A percentile compares a stretch with the other conserved stretches of the same genome.
Conservation (phyloP, 768 basidiomycete genomes). For the Suillus placidus region DNA sequence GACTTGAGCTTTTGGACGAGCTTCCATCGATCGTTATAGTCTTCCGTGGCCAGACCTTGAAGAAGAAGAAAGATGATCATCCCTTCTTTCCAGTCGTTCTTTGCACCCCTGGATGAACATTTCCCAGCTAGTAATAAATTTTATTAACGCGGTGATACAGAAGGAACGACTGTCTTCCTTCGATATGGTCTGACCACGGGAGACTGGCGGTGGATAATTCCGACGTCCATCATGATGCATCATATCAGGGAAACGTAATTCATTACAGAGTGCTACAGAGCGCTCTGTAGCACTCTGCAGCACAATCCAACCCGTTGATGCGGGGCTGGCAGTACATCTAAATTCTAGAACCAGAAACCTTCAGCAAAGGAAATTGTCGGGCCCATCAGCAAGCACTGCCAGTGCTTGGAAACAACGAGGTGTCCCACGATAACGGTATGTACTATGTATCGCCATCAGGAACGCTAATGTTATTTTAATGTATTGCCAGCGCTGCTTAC, state of each 20-base stretch:
- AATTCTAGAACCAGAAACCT: background rate
- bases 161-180: background rate
- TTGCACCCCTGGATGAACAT: background rate
- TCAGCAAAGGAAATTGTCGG: background rate
- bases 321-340: background rate
- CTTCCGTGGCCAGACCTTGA: background rate
- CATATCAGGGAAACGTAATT: too few relatives aligned
- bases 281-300: too few relatives aligned
- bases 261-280: too few relatives aligned
- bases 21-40: background rate
- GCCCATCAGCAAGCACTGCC: background rate
- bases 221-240: background rate
- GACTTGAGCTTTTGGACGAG: background rate
- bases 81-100: background rate
- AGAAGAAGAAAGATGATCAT: background rate
- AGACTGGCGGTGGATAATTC: background rate
- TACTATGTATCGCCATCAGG: background rate
- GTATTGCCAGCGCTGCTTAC: background rate
- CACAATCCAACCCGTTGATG: too few relatives aligned
- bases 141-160: background rate
- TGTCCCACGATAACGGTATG: background rate
- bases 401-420: background rate
- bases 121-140: conserved; percentile 2
- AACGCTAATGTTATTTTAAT: background rate
- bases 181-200: background rate